phyloP scores from a whole-genome alignment of 2,329 filamentous ascomycete species.

The Penicillium capsulatum region DNA sequence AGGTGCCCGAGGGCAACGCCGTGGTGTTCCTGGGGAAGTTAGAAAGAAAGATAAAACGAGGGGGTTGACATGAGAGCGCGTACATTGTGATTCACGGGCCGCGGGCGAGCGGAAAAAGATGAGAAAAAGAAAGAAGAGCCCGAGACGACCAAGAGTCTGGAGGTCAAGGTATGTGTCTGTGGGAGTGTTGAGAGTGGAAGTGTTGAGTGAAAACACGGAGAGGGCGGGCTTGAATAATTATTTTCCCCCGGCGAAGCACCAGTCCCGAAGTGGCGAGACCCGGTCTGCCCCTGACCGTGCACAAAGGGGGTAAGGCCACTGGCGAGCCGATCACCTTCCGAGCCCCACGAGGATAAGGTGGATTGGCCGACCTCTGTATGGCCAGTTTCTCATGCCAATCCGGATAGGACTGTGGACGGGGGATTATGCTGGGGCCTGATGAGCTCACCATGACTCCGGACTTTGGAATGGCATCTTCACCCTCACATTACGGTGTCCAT shows the following conservation, averaged over 20 bases:
- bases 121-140: neutral
- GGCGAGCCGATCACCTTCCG: slow-evolving; percentile 30
- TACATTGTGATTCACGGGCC: slow-evolving; percentile 12
- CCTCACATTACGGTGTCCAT: too few relatives aligned
- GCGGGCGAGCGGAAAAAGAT: too few relatives aligned
- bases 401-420: too few relatives aligned
- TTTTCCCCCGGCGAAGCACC: slow-evolving; percentile 16
- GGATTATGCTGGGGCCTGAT: too few relatives aligned
- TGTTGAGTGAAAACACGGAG: slow-evolving; percentile 5
- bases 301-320: slow-evolving; percentile 27
- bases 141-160: neutral
- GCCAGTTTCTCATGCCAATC: too few relatives aligned
- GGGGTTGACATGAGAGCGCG: neutral
- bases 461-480: too few relatives aligned
- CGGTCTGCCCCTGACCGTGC: slow-evolving; percentile 20
- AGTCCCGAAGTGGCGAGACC: slow-evolving; percentile 37
- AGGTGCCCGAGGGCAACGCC: slow-evolving; percentile 50
- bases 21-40: slow-evolving; percentile 45
- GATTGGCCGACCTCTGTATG: slow-evolving; percentile 5
- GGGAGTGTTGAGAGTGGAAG: neutral
- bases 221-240: slow-evolving; percentile 7
- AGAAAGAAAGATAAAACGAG: neutral
- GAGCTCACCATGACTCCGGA: too few relatives aligned
- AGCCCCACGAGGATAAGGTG: slow-evolving; percentile 16
- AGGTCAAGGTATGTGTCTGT: neutral